Conservation (phyloP, 2,329 filamentous ascomycete species). For the Alternaria novae-zelandiae region DNA sequence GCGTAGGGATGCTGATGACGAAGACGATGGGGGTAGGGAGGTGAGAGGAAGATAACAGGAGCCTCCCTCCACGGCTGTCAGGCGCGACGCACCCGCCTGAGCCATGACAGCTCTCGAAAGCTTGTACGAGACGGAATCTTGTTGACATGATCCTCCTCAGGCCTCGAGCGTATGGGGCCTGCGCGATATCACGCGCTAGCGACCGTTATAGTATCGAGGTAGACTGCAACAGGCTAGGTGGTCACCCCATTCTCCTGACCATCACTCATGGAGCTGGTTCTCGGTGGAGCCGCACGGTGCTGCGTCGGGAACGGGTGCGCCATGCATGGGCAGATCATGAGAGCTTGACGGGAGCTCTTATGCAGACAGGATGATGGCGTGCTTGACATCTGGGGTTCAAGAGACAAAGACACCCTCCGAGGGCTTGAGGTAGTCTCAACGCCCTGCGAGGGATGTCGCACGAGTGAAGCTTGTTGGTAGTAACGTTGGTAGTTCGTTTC, state of each 20-base stretch:
- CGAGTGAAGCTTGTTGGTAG: background rate
- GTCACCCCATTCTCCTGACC: background rate
- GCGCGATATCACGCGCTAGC: conserved; percentile 28
- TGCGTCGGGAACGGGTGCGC: conserved; percentile 17
- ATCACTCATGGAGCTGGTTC: conserved; percentile 1
- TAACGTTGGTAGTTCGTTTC: background rate
- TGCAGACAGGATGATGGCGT: conserved; percentile 3
- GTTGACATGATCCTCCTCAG: conserved; percentile 4
- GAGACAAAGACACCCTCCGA: background rate
- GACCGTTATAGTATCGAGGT: conserved; percentile 14
- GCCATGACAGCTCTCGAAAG: conserved; percentile 8
- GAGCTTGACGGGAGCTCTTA: background rate
- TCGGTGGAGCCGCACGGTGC: conserved; percentile 17
- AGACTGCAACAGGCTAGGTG: conserved; percentile 12
- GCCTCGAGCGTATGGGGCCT: conserved; percentile 23
- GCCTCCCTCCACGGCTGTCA: background rate
- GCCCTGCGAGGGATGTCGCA: background rate
- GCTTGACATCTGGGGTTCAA: background rate
- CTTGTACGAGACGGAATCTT: conserved; percentile 3
- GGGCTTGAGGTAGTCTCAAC: background rate
- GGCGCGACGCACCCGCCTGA: background rate
- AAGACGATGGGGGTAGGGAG: background rate
- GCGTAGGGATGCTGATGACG: background rate
- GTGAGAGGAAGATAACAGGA: conserved; percentile 5
- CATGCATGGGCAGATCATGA: conserved; percentile 2